These are phyloP conservation scores for Cinnamomum micranthum DNA, from an alignment of 164 flowering plant species.

Conservation along the genomic window DNA sequence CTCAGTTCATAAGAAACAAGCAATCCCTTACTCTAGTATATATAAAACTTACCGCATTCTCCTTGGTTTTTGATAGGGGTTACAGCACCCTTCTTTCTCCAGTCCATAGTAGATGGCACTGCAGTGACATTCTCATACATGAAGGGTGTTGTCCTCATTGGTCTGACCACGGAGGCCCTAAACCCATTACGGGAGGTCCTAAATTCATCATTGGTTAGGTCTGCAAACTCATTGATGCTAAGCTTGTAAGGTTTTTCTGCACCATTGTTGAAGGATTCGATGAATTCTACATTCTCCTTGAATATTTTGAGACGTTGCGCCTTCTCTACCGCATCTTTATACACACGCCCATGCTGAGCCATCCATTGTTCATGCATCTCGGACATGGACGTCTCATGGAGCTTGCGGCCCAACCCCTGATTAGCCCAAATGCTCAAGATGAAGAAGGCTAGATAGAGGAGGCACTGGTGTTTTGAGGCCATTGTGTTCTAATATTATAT, in stretches of 20 bases:
- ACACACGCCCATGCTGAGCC: slow-evolving; percentile 3
- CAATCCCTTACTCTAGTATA: too few relatives aligned
- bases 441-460: too few relatives aligned
- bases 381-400: too few relatives aligned
- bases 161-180: neutral
- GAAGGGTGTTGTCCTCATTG: neutral
- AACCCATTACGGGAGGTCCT: slow-evolving; percentile 2
- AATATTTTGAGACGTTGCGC: slow-evolving; percentile 44
- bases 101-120: slow-evolving; percentile 17
- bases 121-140: slow-evolving; percentile 9
- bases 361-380: too few relatives aligned
- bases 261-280: slow-evolving; percentile 45
- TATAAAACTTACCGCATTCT: slow-evolving; percentile 13
- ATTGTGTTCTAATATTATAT: too few relatives aligned
- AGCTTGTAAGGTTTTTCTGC: slow-evolving; percentile 38
- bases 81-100: slow-evolving; percentile 21
- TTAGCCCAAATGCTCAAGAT: too few relatives aligned
- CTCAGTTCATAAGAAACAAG: too few relatives aligned
- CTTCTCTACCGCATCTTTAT: slow-evolving; percentile 27
- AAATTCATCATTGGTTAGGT: slow-evolving; percentile 26
- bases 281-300: slow-evolving; percentile 42
- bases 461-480: too few relatives aligned
- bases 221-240: slow-evolving; percentile 33
- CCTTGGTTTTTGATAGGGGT: slow-evolving; percentile 21
- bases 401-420: too few relatives aligned